These are phyloP conservation scores for Eucalyptus rudis DNA, from an alignment of 345 rosid species.

Conservation along the genomic window DNA sequence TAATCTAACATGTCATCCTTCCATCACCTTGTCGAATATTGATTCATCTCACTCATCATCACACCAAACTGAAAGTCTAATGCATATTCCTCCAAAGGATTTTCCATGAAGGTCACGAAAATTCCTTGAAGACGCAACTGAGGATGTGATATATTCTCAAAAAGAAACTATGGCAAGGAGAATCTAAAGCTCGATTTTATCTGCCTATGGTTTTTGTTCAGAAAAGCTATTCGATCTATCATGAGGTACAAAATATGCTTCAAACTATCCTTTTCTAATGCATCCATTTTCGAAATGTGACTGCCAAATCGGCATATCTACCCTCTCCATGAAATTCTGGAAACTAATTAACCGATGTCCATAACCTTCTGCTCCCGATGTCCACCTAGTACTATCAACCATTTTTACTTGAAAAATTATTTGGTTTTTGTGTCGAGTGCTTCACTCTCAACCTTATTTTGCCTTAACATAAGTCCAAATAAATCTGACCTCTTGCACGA, in stretches of 20 bases:
- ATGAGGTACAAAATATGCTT: background rate
- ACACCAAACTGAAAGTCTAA: background rate
- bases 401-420: background rate
- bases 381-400: background rate
- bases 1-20: background rate
- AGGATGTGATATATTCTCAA: background rate
- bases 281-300: background rate
- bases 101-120: background rate
- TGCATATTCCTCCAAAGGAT: background rate
- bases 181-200: background rate
- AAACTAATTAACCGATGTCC: background rate
- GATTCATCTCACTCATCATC: background rate
- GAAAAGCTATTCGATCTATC: background rate
- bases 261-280: background rate
- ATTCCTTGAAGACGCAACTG: background rate
- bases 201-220: background rate
- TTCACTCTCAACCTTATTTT: background rate
- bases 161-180: background rate
- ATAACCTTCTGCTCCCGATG: background rate
- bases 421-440: background rate
- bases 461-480: background rate
- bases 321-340: background rate
- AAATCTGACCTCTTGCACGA: background rate
- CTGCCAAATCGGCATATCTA: background rate
- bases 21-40: background rate